These are phyloP conservation scores for Sugiyamaella pinicola DNA, from an alignment of 1,139 yeast genomes.

Conservation along the genomic window DNA sequence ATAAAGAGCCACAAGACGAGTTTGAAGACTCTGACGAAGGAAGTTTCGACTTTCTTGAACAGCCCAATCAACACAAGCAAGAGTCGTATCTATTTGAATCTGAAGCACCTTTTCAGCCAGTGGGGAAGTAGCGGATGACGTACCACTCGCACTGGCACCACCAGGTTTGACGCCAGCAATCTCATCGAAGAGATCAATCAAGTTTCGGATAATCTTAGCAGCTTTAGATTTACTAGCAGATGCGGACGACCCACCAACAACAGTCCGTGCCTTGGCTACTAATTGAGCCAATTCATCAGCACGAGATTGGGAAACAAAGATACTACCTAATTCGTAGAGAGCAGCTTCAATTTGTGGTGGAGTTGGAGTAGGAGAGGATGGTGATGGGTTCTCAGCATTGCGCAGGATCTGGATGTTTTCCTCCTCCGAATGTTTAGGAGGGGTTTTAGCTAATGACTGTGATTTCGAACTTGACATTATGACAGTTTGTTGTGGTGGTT, in stretches of 20 bases:
- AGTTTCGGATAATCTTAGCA: conserved; percentile 68
- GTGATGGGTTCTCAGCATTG: conserved; percentile 12
- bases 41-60: conserved; percentile 79
- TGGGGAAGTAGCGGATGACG: conserved; percentile 41
- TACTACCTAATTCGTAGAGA: conserved; percentile 41
- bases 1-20: conserved; percentile 76
- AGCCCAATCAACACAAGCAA: conserved; percentile 88
- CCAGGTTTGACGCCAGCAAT: conserved; percentile 39
- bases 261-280: conserved; percentile 67
- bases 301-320: conserved; percentile 43
- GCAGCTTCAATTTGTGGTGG: conserved; percentile 36
- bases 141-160: conserved; percentile 17
- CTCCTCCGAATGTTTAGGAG: conserved; percentile 17
- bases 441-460: conserved; percentile 1
- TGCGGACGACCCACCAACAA: conserved; percentile 68
- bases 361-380: background rate
- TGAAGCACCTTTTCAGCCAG: conserved; percentile 47
- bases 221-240: conserved; percentile 69
- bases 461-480: conserved; percentile 3
- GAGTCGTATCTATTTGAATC: conserved; percentile 71
- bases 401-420: conserved; percentile 17
- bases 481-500: background rate
- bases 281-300: conserved; percentile 59
- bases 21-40: conserved; percentile 82
- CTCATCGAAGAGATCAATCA: conserved; percentile 76